Base-by-base conservation (phyloP, 495 filamentous ascomycete species). In the Xylaria sp. region DNA sequence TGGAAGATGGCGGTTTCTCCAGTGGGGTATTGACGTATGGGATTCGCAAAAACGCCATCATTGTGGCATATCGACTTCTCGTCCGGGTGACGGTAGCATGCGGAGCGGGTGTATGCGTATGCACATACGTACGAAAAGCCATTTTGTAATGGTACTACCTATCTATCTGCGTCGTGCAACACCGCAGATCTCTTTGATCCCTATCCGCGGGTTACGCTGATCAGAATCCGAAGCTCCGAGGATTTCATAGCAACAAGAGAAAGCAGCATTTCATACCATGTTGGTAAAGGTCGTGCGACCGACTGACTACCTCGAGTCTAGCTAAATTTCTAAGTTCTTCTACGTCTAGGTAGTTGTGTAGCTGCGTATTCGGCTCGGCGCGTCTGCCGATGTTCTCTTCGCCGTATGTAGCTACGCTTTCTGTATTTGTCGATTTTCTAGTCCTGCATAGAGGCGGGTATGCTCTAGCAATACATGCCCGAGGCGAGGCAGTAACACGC, bases 21-120 rank as follows among this genome's bases (percentile, higher is more conserved):
- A 24, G 19, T 24, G 21, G 52, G 66, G 55, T 15, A 46, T 31
- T 58, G 21, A 68, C 37, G 66, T 41, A 68, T 68, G 66, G 66
- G 52, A 68, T 68, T 68, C 53, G 53, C 66, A 61, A 61, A 61
- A 68, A 68, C 52, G 46, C 66, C 66, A 68, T 68, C 48, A 35
- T 44, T 44, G 41, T 35, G 46, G 48, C 53, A 46, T 26, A 59
- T 68, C 66, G 66, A 61, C 17, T 33, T 68, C 19, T 68, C 9
- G 5, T 33, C 40, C 12, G 50, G 43, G 33, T 24, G 41, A 58
- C 21, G 48, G 65, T 43, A 21, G 40, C 37, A 55, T 57, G 65
- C 62, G 17, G 62, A 33, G 29, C 8, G 9, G 29, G 62, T 44
- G 29, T 26, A 2, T 40, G 29, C 8, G 9, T 31, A 44, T 44